These are phyloP conservation scores for Cercophora samala DNA, from an alignment of 495 filamentous ascomycete species.

Conservation along the genomic window DNA sequence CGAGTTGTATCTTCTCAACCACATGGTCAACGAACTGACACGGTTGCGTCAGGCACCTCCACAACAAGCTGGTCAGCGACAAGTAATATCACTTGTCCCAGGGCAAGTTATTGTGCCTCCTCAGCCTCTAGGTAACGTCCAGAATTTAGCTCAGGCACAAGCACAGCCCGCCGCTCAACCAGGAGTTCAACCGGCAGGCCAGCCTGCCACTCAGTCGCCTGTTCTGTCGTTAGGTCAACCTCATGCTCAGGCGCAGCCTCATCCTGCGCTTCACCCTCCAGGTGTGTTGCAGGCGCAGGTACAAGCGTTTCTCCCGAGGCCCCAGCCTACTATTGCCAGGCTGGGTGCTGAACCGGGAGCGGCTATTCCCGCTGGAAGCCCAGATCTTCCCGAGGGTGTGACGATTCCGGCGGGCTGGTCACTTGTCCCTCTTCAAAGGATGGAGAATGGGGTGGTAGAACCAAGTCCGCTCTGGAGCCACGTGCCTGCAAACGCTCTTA, in stretches of 20 bases:
- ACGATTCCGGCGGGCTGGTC: slow-evolving; percentile 74
- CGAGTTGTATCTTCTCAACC: slow-evolving; percentile 61
- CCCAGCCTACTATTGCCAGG: slow-evolving; percentile 41
- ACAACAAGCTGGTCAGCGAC: slow-evolving; percentile 23
- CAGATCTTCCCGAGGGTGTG: slow-evolving; percentile 68
- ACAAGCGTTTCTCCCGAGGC: slow-evolving; percentile 20
- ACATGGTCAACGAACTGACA: slow-evolving; percentile 37
- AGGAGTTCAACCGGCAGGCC: background rate
- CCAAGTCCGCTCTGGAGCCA: slow-evolving; percentile 13
- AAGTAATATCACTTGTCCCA: slow-evolving; percentile 9
- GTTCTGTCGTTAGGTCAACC: background rate
- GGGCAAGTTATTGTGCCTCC: background rate
- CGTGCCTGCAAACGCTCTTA: slow-evolving; percentile 15
- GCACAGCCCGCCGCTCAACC: background rate
- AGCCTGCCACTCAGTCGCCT: background rate
- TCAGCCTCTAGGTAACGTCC: background rate
- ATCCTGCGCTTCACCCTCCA: slow-evolving; percentile 10
- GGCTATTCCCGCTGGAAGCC: slow-evolving; percentile 60
- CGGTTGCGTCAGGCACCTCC: slow-evolving; percentile 32
- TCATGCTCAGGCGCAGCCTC: slow-evolving; percentile 11
- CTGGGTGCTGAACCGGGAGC: slow-evolving; percentile 38
- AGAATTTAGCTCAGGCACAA: background rate
- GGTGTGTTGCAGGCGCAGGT: slow-evolving; percentile 15
- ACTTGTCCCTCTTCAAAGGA: slow-evolving; percentile 62
- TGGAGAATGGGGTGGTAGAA: slow-evolving; percentile 38